Conservation (phyloP, 2,329 filamentous ascomycete genomes). For the Dothiorella sarmentorum region DNA sequence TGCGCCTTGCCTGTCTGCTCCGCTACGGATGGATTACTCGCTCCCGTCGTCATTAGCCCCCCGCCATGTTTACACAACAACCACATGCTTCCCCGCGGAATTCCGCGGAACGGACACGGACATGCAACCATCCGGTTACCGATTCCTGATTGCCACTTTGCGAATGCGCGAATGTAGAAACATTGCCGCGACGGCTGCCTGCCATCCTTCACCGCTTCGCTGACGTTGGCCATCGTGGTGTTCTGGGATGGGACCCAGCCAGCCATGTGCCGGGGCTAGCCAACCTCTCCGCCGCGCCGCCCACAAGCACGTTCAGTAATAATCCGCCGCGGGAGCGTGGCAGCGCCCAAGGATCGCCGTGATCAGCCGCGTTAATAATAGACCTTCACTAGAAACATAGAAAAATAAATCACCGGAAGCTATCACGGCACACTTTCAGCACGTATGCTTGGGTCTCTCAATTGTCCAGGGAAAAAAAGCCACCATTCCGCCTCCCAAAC, state of each 20-base stretch:
- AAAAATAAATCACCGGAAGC: neutral
- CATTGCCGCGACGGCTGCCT: neutral
- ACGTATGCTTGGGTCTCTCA: conserved; percentile 15
- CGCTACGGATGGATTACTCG: too few species aligned
- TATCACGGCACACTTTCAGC: neutral
- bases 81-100: neutral
- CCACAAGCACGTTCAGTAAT: neutral
- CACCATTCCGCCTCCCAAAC: conserved; percentile 3
- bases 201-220: neutral
- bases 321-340: conserved; percentile 7
- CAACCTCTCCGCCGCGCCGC: conserved; percentile 10
- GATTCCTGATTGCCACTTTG: neutral
- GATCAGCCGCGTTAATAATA: neutral
- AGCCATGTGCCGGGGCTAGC: conserved; percentile 10
- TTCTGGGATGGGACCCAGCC: neutral
- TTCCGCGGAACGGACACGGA: neutral
- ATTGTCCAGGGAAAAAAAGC: conserved; percentile 3
- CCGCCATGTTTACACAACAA: conserved; percentile 4
- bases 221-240: too few species aligned
- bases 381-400: neutral
- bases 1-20: neutral
- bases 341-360: conserved; percentile 11
- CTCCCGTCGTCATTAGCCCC: neutral
- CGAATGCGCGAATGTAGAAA: neutral
- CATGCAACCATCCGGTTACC: neutral